Evolutionary conservation across 1,139 yeast genomes (phyloP), one percentile per base, ranked within the genome.

Genomic region (Candida sp.): DNA sequence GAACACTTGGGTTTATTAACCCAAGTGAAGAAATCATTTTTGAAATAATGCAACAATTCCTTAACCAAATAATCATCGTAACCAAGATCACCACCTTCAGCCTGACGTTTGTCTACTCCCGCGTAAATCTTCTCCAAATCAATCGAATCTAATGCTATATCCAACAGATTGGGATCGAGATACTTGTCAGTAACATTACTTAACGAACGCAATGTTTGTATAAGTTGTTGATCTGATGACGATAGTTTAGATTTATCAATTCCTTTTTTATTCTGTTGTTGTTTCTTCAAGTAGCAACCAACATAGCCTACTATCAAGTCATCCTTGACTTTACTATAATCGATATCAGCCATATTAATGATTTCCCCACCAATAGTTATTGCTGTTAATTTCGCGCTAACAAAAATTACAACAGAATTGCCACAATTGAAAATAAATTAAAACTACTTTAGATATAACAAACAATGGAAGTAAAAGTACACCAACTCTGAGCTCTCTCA

Each of bases 11-110:
- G 91, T 36, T 75, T 74, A 54, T 85, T 84, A 11, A 88, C 83
- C 98, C 98, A 91, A 33, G 66, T 70, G 66, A 93, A 91, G 66
- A 88, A 90, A 39, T 79, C 83, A 40, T 83, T 70, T 54, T 89
- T 90, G 66, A 85, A 91, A 81, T 95, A 91, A 37, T 73, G 64
- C 33, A 91, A 69, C 19, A 87, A 61, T 51, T 83, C 93, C 49
- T 73, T 70, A 1, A 90, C 91, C 6, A 91, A 55, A 36, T 75
- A 70, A 58, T 91, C 98, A 43, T 85, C 83, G 53, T 84, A 80
- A 8, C 80, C 80, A 7, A 53, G 44, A 66, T 70, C 19, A 44
- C 41, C 41, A 11, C 44, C 39, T 34, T 56, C 53, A 3, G 38
- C 32, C 43, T 63, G 66, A 38, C 68, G 49, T 34, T 48, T 45